phyloP scores from a whole-genome alignment of 805 yeast species.

The Candida nemodendra region DNA sequence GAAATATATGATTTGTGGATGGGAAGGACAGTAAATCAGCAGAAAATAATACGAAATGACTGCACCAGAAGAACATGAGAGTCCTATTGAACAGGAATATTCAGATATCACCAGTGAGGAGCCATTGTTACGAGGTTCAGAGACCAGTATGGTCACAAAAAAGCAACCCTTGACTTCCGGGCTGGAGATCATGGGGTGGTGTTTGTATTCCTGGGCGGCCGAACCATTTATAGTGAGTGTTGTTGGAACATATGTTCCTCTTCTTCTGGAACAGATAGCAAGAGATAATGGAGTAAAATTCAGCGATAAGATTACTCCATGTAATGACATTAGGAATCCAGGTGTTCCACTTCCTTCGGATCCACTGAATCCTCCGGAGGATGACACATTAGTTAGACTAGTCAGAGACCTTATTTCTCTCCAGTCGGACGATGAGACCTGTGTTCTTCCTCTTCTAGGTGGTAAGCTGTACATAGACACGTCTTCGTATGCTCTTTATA shows the following conservation, averaged over 20 bases:
- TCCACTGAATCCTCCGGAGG: conserved; percentile 14
- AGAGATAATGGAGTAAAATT: conserved; percentile 66
- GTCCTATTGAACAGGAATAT: no score
- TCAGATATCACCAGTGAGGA: not conserved
- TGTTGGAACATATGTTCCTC: conserved; percentile 74
- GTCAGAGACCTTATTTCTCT: not conserved
- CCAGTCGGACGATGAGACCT: conserved; percentile 17
- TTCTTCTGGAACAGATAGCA: conserved; percentile 69
- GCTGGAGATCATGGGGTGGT: conserved; percentile 62
- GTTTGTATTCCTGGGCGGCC: conserved; percentile 67
- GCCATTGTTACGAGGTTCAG: not conserved
- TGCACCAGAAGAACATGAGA: no score
- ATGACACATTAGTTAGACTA: conserved; percentile 1
- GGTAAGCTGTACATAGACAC: conserved; percentile 55
- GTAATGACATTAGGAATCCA: conserved; percentile 36
- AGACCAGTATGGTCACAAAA: not conserved
- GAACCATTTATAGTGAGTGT: conserved; percentile 82
- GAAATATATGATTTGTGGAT: no score
- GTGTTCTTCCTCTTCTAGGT: conserved; percentile 35
- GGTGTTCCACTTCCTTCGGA: conserved; percentile 36
- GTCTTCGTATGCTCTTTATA: conserved; percentile 69
- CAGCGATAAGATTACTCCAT: conserved; percentile 57
- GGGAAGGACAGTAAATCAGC: no score
- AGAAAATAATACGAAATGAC: no score
- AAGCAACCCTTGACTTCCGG: conserved; percentile 32